Base-by-base conservation (phyloP, 1,284 basidiomycete species). In the Xerocomus cyaneibrunnescens region DNA sequence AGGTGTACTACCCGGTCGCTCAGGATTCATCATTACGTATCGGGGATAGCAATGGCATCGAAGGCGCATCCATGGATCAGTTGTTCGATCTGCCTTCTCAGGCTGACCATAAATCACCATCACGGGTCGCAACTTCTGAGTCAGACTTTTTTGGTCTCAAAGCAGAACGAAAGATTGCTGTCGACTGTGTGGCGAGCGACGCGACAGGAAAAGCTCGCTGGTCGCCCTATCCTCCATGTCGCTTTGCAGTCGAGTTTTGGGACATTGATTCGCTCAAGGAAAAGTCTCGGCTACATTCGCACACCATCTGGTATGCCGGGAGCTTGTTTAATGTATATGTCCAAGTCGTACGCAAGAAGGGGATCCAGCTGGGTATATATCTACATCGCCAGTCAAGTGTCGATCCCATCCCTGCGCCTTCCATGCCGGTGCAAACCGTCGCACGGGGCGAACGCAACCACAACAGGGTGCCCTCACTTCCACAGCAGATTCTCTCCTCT, bases 241-340 rank as follows among this genome's bases (percentile, higher is more conserved):
- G 91, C 23, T 91, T 96, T 64, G 83, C 84, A 6, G 90, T 93
- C 43, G 94, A 97, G 70, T 96, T 96, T 67, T 96, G 90, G 85
- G 89, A 91, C 59, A 79, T 94, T 23, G 88, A 91, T 59, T 74
- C 78, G 42, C 76, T 97, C 40, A 86, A 84, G 51, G 93, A 96
- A 68, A 95, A 94, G 71, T 84, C 85, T 50, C 78, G 92, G 57
- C 76, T 89, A 48, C 79, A 89, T 60, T 88, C 84, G 6, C 84
- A 84, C 47, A 90, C 87, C 4, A 75, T 92, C 32, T 92, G 88
- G 83, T 87, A 88, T 62, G 87, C 84, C 6, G 89, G 89, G 34
- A 91, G 81, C 61, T 69, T 88, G 59, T 92, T 84, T 72, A 93
- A 94, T 58, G 83, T 94, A 6, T 97, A 96, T 64, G 85, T 95